These are phyloP conservation scores for Colletotrichum orchidophilum DNA, from an alignment of 2,329 filamentous ascomycete genomes.

Conservation along the genomic window DNA sequence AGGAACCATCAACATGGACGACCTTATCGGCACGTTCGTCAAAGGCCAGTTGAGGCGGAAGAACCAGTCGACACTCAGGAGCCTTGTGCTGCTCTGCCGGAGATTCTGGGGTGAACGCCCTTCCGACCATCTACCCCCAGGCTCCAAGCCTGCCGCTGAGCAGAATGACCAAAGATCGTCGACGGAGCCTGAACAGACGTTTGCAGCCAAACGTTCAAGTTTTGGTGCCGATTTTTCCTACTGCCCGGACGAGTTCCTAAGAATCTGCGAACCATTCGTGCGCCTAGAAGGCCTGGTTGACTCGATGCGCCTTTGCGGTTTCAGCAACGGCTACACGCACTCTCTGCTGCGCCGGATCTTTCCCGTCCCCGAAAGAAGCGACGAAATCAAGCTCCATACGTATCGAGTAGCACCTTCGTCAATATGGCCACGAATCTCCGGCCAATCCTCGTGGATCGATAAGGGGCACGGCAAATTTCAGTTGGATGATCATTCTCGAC, in stretches of 20 bases:
- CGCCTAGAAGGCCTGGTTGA: conserved; percentile 42
- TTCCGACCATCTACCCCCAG: not conserved
- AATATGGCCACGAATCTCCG: conserved; percentile 27
- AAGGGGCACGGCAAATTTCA: conserved; percentile 1
- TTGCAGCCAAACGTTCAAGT: conserved; percentile 14
- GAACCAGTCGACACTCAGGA: conserved; percentile 38
- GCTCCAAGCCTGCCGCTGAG: not conserved
- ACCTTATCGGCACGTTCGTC: conserved; percentile 42
- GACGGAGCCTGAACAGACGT: not conserved
- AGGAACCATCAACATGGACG: conserved; percentile 39
- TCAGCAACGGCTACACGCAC: conserved; percentile 43
- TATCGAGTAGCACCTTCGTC: conserved; percentile 29
- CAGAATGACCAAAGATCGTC: not conserved
- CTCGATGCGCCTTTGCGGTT: conserved; percentile 48
- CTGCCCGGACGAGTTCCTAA: conserved; percentile 44
- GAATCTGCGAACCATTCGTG: conserved; percentile 43
- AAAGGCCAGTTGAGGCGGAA: conserved; percentile 37
- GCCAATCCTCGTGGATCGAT: conserved; percentile 27
- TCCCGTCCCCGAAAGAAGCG: conserved; percentile 4
- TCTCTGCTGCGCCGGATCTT: conserved; percentile 42
- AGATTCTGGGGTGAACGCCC: conserved; percentile 42
- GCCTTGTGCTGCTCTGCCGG: conserved; percentile 46
- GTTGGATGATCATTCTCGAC: conserved; percentile 19
- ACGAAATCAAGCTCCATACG: conserved; percentile 13
- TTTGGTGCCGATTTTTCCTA: conserved; percentile 35